Base-by-base conservation (phyloP, 1,284 basidiomycete genomes). In the Peniophora sp. region DNA sequence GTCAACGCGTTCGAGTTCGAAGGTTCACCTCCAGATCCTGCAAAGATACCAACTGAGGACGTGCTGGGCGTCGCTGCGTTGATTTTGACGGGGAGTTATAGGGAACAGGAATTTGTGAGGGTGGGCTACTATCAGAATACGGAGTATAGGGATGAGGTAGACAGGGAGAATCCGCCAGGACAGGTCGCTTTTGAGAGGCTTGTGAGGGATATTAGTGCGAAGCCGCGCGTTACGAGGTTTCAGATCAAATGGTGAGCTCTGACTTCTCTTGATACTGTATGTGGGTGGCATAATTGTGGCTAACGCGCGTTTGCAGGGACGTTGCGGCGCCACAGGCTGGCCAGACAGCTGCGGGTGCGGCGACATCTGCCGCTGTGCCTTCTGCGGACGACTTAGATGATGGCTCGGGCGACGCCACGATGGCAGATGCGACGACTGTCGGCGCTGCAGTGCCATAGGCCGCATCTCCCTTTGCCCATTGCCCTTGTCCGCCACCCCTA, bases 51-150 rank as follows among this genome's bases (percentile, higher is more conserved):
- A 0, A 63, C 78, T 48, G 82, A 89, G 57, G 93, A 96, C 62
- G 83, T 93, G 14, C 76, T 96, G 1, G 92, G 93, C 38, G 91
- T 96, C 14, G 89, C 92, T 0, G 92, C 93, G 2, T 83, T 96
- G 61, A 92, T 96, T 62, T 77, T 94, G 57, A 92, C 93, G n/a
- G 88, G 89, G 49, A 82, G 89, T 50, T 89, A 96, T 68, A 82
- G 82, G 32, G 94, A 96, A 50, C 93, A 97, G 62, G 96, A 99
- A 67, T 99, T 99, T 67, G 96, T 99, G 36, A 83, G 96, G 39
- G 95, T 99, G 19, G 96, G 97, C 3, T 99, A 99, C 70, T 99
- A 99, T 67, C 97, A 99, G 69, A 97, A 98, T 66, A 98, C 95
- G 47, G 95, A 97, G 65, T 98, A 98, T 66, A 94, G 97, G 66